These are phyloP conservation scores for Colletotrichum plurivorum DNA, from an alignment of 2,329 filamentous ascomycete species.

Conservation along the genomic window DNA sequence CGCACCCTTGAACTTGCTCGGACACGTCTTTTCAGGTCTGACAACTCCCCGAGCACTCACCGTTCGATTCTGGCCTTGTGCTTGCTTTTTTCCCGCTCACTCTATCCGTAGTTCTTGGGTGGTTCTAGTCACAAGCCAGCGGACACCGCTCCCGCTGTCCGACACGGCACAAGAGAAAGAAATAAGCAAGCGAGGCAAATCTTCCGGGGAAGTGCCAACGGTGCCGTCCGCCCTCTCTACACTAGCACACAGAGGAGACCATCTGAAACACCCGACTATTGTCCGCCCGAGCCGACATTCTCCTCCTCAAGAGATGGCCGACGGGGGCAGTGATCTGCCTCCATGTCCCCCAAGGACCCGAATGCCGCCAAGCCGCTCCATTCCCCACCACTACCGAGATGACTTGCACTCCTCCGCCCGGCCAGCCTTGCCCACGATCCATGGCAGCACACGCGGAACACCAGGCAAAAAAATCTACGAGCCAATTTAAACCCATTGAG, in stretches of 20 bases:
- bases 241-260: slow-evolving; percentile 10
- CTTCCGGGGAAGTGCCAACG: slow-evolving; percentile 3
- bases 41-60: slow-evolving; percentile 11
- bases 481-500: slow-evolving; percentile 8
- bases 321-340: slow-evolving; percentile 29
- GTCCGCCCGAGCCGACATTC: slow-evolving; percentile 15
- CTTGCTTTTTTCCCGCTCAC: slow-evolving; percentile 2
- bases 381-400: slow-evolving; percentile 31
- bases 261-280: slow-evolving; percentile 32
- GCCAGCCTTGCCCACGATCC: slow-evolving; percentile 25
- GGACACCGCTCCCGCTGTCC: slow-evolving; percentile 13
- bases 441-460: slow-evolving; percentile 29
- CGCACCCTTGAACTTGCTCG: neutral
- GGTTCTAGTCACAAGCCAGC: neutral
- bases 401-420: slow-evolving; percentile 5
- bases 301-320: neutral
- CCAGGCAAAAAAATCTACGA: slow-evolving; percentile 14
- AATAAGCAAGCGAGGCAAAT: slow-evolving; percentile 17
- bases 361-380: slow-evolving; percentile 22
- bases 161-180: neutral
- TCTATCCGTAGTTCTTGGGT: too few species aligned
- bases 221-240: neutral
- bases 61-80: slow-evolving; percentile 21
- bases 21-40: slow-evolving; percentile 13
- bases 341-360: slow-evolving; percentile 9